Base-by-base conservation (phyloP, 2,329 filamentous ascomycete species). In the Pyrenochaeta sp. region DNA sequence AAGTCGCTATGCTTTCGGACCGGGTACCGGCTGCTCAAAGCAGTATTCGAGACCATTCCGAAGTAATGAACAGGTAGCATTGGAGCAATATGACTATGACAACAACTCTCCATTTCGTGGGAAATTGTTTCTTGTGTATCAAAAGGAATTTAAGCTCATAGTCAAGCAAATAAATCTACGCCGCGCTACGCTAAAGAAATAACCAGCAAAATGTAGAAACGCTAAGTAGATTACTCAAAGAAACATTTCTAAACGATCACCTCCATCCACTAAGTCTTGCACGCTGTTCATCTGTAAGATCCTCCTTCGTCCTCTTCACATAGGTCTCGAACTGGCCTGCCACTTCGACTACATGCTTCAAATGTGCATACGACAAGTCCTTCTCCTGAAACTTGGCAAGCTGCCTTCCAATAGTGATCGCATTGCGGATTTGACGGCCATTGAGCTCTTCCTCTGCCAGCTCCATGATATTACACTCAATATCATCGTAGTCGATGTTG, bases 341-440 rank as follows among this genome's bases (percentile, higher is more conserved):
- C 8, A 55, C 45, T 6, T 37, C 30, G n/a, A 56, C 30, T 6
- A 43, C 46, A 11, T 37, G 41, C 23, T 39, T 35, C 14, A 55
- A 19, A 34, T 53, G 45, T 8, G 34, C 34, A 22, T 44, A 45
- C 6, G 20, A 15, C 47, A 55, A 22, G 4, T 31, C n/a, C 10
- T 48, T 23, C 18, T 36, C 30, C 35, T 47, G 47, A 35, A 48
- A 55, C 24, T 45, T 36, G 10, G 59, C 57, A 17, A 60, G 38
- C 20, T 58, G 58, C 8, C 58, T 40, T 15, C 41, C 51, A 1
- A 35, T 55, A 4, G 44, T 48, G n/a, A 52, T 41, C n/a, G 48
- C 51, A 28, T 75, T 78, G 60, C 77, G 77, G 47, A 78, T 79
- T 61, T 78, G 71, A 10, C 75, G 65, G 4, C 76, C 75, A 30